A percentile compares a stretch with the other conserved stretches of the same genome.
These are phyloP conservation scores for Linum usitatissimum DNA, from an alignment of 345 rosid genomes.

Conservation along the genomic window DNA sequence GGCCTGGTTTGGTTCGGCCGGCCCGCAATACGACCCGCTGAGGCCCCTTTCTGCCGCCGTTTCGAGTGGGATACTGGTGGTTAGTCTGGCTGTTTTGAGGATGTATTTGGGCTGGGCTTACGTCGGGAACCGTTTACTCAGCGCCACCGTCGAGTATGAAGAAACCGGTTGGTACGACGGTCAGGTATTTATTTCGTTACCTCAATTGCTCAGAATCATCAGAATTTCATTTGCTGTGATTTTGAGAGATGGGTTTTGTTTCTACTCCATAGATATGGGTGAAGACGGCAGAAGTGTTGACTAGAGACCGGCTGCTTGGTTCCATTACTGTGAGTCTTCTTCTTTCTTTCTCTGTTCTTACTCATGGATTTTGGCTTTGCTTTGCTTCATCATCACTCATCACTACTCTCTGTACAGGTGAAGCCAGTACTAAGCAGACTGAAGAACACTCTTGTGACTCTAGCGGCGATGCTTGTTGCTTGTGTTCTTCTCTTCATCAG, in stretches of 20 bases:
- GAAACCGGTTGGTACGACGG: slow-evolving; percentile 99
- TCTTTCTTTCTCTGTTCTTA: no score
- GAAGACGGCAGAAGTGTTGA: slow-evolving; percentile 81
- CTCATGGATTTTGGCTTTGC: not conserved
- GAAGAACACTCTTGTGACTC: slow-evolving; percentile 62
- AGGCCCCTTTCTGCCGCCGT: slow-evolving; percentile 43
- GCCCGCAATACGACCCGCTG: slow-evolving; percentile 52
- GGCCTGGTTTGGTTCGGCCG: slow-evolving; percentile 68
- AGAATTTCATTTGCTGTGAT: not conserved
- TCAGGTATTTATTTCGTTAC: slow-evolving; percentile 35
- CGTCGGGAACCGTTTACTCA: slow-evolving; percentile 87
- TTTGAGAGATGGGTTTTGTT: not conserved
- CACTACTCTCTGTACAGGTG: slow-evolving; percentile 33
- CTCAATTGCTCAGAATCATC: not conserved
- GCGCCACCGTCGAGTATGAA: slow-evolving; percentile 95
- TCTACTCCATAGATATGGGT: slow-evolving; percentile 63
- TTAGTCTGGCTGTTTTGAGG: slow-evolving; percentile 75
- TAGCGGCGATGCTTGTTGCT: slow-evolving; percentile 44
- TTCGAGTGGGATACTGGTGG: slow-evolving; percentile 69
- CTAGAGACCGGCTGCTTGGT: slow-evolving; percentile 86
- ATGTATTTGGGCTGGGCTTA: slow-evolving; percentile 99
- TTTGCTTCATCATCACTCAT: no score
- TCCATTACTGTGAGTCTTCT: slow-evolving; percentile 51
- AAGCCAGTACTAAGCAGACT: slow-evolving; percentile 71
- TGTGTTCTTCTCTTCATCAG: slow-evolving; percentile 42